phyloP scores from a whole-genome alignment of 768 basidiomycete genomes.

The Termitomyces sp. region DNA sequence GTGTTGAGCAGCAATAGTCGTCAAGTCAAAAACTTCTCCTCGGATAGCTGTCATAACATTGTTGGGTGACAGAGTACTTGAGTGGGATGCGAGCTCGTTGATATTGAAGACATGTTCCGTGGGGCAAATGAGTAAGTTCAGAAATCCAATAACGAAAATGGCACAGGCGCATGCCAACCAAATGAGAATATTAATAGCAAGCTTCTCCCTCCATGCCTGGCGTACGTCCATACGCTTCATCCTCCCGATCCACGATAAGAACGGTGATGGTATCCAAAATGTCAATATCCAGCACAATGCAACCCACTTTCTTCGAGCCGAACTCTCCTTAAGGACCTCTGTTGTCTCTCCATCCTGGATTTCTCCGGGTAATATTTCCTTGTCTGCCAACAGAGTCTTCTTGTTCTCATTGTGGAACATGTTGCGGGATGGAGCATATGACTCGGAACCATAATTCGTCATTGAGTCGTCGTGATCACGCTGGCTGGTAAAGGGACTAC shows the following conservation, averaged over 20 bases:
- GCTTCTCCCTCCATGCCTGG: constrained; percentile 97
- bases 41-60: constrained; percentile 82
- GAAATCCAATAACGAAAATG: constrained; percentile 88
- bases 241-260: constrained; percentile 70
- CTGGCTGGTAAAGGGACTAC: constrained; percentile 73
- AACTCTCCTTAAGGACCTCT: constrained; percentile 81
- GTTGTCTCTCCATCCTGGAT: constrained; percentile 85
- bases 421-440: constrained; percentile 90
- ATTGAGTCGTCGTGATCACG: constrained; percentile 75
- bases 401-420: constrained; percentile 91
- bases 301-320: constrained; percentile 85
- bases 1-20: constrained; percentile 64
- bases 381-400: constrained; percentile 60
- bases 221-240: constrained; percentile 95
- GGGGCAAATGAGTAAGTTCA: constrained; percentile 90
- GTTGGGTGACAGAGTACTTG: constrained; percentile 56
- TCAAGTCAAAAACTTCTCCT: constrained; percentile 93
- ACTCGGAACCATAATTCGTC: constrained; percentile 87
- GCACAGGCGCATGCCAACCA: constrained; percentile 91
- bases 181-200: constrained; percentile 92
- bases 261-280: constrained; percentile 81
- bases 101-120: constrained; percentile 87
- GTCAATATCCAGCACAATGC: constrained; percentile 85
- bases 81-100: constrained; percentile 73
- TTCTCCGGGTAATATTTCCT: constrained; percentile 83